Evolutionary conservation across 306 rosid genomes (phyloP), one percentile per base, ranked within the genome.

Genomic region (Chamaecrista fasciculata): DNA sequence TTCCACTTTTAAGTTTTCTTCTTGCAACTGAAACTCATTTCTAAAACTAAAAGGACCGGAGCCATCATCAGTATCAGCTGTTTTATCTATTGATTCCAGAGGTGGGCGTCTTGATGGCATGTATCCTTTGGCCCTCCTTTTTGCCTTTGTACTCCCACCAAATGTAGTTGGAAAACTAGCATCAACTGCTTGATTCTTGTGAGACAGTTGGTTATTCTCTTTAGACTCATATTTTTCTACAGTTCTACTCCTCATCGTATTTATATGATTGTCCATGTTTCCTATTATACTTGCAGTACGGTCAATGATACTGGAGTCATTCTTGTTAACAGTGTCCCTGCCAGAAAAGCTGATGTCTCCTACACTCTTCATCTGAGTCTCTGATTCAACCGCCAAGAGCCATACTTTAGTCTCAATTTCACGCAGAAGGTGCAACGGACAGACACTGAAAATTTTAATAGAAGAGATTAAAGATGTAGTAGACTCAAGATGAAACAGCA

Each of bases 351-450:
- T 68, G 25, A 84, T 74, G 68, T 93, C 97, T 63, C 96, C 90
- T 83, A 88, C 98, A 46, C 75, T 90, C 86, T 93, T 93, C 73
- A 80, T 81, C 73, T 85, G 96, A 79, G 86, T 87, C 82, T 93
- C 98, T 24, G 98, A 86, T 62, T 90, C 98, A 53, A 93, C 98
- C 0, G 98, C 97, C 59, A 93, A 76, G 74, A 93, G 98, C 98
- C 98, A 93, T 49, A 93, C 96, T 82, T 81, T 93, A 49, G 98
- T 93, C 85, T 93, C 98, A 43, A 93, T 83, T 86, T 90, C 98
- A 57, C 94, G 98, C 79, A 93, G 88, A 79, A 90, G 97, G 81
- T 93, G 85, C 80, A 79, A 79, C 0, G 97, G 96, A 74, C 85
- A 93, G 62, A 81, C 97, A 49, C 98, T 93, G 93, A 72, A 82